Evolutionary conservation across 352 stramenopile species (phyloP), one percentile per base, ranked within the genome.

Genomic region (Achlya hypogyna): DNA sequence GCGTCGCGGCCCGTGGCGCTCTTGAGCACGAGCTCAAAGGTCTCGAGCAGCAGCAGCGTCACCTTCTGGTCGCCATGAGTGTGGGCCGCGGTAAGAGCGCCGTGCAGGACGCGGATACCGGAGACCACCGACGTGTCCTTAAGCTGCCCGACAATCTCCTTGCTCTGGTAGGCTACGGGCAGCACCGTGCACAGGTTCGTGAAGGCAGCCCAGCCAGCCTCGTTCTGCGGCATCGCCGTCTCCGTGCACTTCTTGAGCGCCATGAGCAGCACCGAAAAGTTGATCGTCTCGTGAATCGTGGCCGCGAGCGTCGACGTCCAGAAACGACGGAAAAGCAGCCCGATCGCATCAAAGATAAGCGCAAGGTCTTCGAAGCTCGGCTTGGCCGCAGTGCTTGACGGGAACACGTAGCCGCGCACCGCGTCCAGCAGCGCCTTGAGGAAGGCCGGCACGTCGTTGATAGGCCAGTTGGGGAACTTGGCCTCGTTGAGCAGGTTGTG

Each of bases 401-500:
- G 86, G 63, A 89, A 83, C 14, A 91, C 80, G 83, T 83, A 94
- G 8, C 76, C 81, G 20, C 84, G 76, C 63, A 94, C 79, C 4
- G 83, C 85, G 62, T 94, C 86, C 71, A 91, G 74, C 8, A 94
- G 62, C 10, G 86, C 74, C 1, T 77, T 72, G 40, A 94, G 65
- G 54, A 94, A 94, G 23, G 86, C 80, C 45, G 78, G 43, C 52
- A 89, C 84, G 51, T 93, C 82, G 66, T 93, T 93, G 43, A 95
- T 93, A 51, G 84, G 81, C 86, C 86, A 95, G n/a, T 83, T 83
- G n/a, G 86, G 86, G 64, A 91, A 95, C 40, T 82, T 77, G 56
- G 89, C 82, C 53, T 93, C 86, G 53, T 95, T 84, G 25, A 95
- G 65, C 25, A 95, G 69, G 59, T 95, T 95, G 71, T 92, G 81